Evolutionary conservation across 1,139 yeast species (phyloP).

Genomic region (Candida frijolesensis): DNA sequence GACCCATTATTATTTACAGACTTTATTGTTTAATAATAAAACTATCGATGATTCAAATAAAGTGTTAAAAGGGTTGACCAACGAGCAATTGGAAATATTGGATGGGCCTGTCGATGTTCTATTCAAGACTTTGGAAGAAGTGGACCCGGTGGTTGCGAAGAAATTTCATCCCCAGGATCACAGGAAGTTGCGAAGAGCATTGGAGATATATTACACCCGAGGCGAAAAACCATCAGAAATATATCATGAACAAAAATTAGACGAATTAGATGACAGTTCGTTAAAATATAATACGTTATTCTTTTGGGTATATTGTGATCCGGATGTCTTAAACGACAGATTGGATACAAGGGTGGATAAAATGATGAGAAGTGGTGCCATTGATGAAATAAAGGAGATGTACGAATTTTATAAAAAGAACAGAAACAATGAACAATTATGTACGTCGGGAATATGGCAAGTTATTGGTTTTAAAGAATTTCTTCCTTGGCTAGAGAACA

Average conservation of each 20-base stretch:
- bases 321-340: slow-evolving; percentile 56
- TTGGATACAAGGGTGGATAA: slow-evolving; percentile 79
- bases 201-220: slow-evolving; percentile 75
- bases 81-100: slow-evolving; percentile 49
- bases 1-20: slow-evolving; percentile 88
- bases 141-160: slow-evolving; percentile 73
- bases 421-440: slow-evolving; percentile 27
- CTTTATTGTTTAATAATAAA: slow-evolving; percentile 69
- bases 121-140: slow-evolving; percentile 44
- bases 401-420: slow-evolving; percentile 38
- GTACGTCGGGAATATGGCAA: slow-evolving; percentile 86
- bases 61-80: slow-evolving; percentile 25
- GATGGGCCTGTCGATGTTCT: slow-evolving; percentile 59
- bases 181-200: slow-evolving; percentile 74
- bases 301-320: slow-evolving; percentile 85
- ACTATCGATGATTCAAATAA: slow-evolving; percentile 28
- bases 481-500: slow-evolving; percentile 65
- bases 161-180: slow-evolving; percentile 93
- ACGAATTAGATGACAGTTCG: slow-evolving; percentile 46
- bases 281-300: slow-evolving; percentile 68
- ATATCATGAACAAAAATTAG: slow-evolving; percentile 59
- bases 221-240: slow-evolving; percentile 71
- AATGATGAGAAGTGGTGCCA: slow-evolving; percentile 73
- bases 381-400: slow-evolving; percentile 66
- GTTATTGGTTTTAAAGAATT: slow-evolving; percentile 96